Percentiles rank a stretch among this genome's conserved stretches.
Evolutionary conservation across 1,284 basidiomycete genomes (phyloP).

Genomic region (Naganishia sp.): DNA sequence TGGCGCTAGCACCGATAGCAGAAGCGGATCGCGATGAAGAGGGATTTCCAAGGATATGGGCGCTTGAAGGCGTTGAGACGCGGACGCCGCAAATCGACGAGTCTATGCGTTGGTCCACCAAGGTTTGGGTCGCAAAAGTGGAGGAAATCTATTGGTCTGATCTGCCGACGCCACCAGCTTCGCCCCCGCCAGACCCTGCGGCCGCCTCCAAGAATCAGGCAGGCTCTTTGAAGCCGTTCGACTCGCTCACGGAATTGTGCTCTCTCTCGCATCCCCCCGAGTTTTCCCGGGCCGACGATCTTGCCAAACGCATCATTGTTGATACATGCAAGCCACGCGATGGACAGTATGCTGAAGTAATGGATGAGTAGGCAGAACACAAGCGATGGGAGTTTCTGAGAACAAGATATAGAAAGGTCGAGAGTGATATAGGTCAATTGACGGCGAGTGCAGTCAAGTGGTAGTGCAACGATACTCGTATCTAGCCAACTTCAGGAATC

Average conservation of each 20-base stretch:
- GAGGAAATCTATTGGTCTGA: slow-evolving; percentile 73
- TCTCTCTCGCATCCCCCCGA: slow-evolving; percentile 18
- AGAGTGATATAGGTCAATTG: slow-evolving; percentile 73
- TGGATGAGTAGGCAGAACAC: slow-evolving; percentile 55
- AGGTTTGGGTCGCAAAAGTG: slow-evolving; percentile 74
- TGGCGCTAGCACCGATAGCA: slow-evolving; percentile 7
- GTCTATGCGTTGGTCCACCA: slow-evolving; percentile 55
- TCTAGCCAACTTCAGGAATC: no score
- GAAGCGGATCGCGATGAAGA: slow-evolving; percentile 59
- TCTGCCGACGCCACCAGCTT: slow-evolving; percentile 60
- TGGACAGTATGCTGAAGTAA: slow-evolving; percentile 41
- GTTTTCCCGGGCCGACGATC: slow-evolving; percentile 53
- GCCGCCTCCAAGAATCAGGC: background rate
- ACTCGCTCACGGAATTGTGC: slow-evolving; percentile 12
- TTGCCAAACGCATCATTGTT: slow-evolving; percentile 57
- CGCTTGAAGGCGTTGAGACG: slow-evolving; percentile 52
- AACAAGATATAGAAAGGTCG: slow-evolving; percentile 82
- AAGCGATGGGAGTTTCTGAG: slow-evolving; percentile 63
- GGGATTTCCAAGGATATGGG: slow-evolving; percentile 63
- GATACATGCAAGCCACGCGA: slow-evolving; percentile 51
- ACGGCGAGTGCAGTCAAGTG: slow-evolving; percentile 72
- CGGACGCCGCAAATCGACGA: slow-evolving; percentile 48
- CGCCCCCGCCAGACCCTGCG: slow-evolving; percentile 44
- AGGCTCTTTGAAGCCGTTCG: slow-evolving; percentile 21
- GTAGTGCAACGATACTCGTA: slow-evolving; percentile 54